These are phyloP conservation scores for Penicillium rolfsii DNA, from an alignment of 2,329 filamentous ascomycete species.

Conservation along the genomic window DNA sequence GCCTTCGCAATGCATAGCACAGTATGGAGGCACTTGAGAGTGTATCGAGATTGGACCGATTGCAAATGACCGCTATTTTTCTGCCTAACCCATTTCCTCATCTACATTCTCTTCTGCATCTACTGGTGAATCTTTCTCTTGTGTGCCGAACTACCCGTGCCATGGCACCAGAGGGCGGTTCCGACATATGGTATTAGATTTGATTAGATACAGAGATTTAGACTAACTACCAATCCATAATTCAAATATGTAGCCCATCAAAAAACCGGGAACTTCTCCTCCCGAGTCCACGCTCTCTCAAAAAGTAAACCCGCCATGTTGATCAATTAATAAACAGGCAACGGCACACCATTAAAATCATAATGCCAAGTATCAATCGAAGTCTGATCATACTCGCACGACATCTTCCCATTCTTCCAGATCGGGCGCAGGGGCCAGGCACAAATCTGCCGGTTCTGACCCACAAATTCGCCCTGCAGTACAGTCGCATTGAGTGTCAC, in stretches of 20 bases:
- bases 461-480: constrained; percentile 20
- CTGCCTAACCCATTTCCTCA: neutral
- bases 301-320: neutral
- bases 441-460: constrained; percentile 27
- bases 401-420: constrained; percentile 21
- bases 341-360: constrained; percentile 12
- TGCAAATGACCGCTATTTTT: neutral
- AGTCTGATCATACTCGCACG: constrained; percentile 19
- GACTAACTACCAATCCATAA: neutral
- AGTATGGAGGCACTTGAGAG: no score
- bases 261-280: neutral
- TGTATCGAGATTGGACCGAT: neutral
- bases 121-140: neutral
- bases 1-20: neutral
- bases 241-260: neutral
- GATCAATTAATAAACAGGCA: constrained; percentile 13
- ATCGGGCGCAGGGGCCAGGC: constrained; percentile 29
- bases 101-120: neutral
- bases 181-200: neutral
- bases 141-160: neutral
- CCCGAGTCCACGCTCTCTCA: neutral
- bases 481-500: constrained; percentile 47
- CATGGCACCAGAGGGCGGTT: neutral
- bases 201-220: neutral
- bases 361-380: constrained; percentile 21